Percentiles rank a stretch among this genome's conserved stretches.
phyloP scores from a whole-genome alignment of 108 stramenopile species.

The Parmales sp. region DNA sequence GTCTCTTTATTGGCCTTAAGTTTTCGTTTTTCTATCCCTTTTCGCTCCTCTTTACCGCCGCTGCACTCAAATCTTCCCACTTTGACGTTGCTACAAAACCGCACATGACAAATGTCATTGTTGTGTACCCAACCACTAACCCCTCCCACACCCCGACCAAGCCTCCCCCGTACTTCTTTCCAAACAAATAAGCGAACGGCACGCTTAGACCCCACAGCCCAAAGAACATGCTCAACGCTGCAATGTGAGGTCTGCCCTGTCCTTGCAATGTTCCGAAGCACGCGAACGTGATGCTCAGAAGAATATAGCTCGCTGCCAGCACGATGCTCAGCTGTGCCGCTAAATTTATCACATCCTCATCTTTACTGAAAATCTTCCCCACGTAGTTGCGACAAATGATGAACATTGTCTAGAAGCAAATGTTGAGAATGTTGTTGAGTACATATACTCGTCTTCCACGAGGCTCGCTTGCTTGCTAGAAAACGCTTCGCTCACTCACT shows the following conservation, averaged over 20 bases:
- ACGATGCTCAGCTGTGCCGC: not conserved
- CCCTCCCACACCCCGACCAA: conserved; percentile 5
- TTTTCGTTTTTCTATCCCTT: not conserved
- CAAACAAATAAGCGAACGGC: not conserved
- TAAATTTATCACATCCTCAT: not conserved
- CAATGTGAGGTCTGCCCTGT: not conserved
- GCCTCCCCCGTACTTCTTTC: not conserved
- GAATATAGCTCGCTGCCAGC: not conserved
- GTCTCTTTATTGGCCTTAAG: not conserved
- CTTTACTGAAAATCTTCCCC: not conserved
- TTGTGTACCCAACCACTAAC: not conserved
- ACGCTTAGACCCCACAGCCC: not conserved
- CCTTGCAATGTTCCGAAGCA: conserved; percentile 6
- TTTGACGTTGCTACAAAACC: not conserved
- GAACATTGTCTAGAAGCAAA: not conserved
- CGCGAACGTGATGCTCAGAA: not conserved
- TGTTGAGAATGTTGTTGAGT: not conserved
- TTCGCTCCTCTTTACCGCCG: not conserved
- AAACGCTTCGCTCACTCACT: not conserved
- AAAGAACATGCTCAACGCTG: not conserved
- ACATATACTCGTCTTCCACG: not conserved
- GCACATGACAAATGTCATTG: not conserved
- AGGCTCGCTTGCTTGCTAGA: not conserved
- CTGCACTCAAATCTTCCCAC: not conserved
- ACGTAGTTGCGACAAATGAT: not conserved